Evolutionary conservation across 2,329 filamentous ascomycete genomes (phyloP).

Genomic region (Botrytis tulipae): DNA sequence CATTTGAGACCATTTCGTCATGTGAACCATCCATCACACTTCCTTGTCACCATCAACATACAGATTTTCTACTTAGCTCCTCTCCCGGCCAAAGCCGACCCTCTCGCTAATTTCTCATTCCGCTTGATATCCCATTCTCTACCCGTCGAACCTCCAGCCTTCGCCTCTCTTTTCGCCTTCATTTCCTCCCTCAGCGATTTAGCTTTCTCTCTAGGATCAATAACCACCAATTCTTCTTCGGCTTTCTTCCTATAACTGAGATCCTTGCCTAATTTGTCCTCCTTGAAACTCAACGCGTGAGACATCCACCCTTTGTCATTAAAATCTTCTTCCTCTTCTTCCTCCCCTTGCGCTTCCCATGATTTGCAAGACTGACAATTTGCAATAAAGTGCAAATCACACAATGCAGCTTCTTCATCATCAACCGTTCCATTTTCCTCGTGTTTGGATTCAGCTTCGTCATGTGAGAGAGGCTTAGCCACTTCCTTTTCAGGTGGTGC

Average conservation of each 20-base stretch:
- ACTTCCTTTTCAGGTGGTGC: conserved; percentile 44
- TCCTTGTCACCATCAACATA: background rate
- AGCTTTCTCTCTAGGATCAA: conserved; percentile 84
- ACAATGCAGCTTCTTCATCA: conserved; percentile 72
- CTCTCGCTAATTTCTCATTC: conserved; percentile 55
- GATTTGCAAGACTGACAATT: conserved; percentile 89
- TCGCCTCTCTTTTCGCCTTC: conserved; percentile 56
- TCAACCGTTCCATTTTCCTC: conserved; percentile 41
- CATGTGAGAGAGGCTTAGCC: conserved; percentile 30
- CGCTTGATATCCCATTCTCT: conserved; percentile 58
- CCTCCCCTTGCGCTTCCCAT: conserved; percentile 60
- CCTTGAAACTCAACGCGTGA: conserved; percentile 80
- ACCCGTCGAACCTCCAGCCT: conserved; percentile 47
- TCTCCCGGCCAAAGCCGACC: conserved; percentile 54
- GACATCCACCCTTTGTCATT: conserved; percentile 78
- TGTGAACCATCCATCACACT: background rate
- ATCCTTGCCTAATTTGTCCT: conserved; percentile 87
- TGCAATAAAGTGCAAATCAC: conserved; percentile 93
- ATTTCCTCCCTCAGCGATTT: conserved; percentile 67
- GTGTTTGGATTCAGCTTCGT: conserved; percentile 18
- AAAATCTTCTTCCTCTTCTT: conserved; percentile 54
- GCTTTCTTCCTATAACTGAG: conserved; percentile 86
- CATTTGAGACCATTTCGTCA: background rate
- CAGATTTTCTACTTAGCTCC: conserved; percentile 48
- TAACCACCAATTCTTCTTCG: conserved; percentile 86